These are phyloP conservation scores for Saccharomyces eubayanus DNA, from an alignment of 805 yeast species.

Conservation along the genomic window DNA sequence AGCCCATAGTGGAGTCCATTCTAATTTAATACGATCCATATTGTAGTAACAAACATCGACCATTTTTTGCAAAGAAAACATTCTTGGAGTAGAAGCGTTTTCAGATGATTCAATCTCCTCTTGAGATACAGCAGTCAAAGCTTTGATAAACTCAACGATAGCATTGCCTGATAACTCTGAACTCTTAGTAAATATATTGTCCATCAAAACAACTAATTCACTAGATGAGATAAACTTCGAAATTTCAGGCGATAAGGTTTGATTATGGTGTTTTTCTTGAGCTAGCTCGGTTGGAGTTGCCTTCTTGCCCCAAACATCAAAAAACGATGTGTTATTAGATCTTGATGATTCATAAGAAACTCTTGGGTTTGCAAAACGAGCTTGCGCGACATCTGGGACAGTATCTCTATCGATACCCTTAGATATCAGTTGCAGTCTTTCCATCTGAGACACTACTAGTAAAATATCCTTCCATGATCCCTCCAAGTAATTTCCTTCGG, in stretches of 20 bases:
- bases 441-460: conserved; percentile 80
- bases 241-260: conserved; percentile 51
- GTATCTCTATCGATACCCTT: conserved; percentile 77
- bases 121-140: conserved; percentile 74
- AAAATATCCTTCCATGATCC: conserved; percentile 81
- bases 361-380: conserved; percentile 51
- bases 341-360: conserved; percentile 46
- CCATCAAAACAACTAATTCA: conserved; percentile 71
- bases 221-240: conserved; percentile 53
- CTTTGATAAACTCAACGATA: conserved; percentile 78
- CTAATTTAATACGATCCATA: conserved; percentile 90
- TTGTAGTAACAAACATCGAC: conserved; percentile 97
- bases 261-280: conserved; percentile 62
- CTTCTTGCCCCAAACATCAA: conserved; percentile 48
- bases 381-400: conserved; percentile 78
- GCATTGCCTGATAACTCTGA: conserved; percentile 72
- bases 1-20: conserved; percentile 94
- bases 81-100: conserved; percentile 72
- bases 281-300: conserved; percentile 59
- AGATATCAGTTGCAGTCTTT: conserved; percentile 78
- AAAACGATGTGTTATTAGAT: conserved; percentile 39
- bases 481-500: conserved; percentile 67
- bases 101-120: conserved; percentile 91
- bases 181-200: conserved; percentile 78
- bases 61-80: conserved; percentile 87